Conservation (phyloP, 257 asterid genomes). For the Solanum medicagineum region DNA sequence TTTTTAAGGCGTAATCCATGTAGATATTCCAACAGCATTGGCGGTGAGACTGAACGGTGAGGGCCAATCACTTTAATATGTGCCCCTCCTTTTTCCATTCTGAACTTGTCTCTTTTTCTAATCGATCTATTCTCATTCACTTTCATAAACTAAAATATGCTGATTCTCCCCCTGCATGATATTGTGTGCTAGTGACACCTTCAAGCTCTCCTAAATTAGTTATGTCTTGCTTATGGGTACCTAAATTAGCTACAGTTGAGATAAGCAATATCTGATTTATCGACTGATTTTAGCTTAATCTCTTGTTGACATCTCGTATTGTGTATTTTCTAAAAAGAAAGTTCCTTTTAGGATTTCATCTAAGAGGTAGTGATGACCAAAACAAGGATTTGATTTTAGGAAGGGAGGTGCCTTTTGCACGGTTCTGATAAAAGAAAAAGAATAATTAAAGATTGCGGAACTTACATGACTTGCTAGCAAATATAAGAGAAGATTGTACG, state of each 20-base stretch:
- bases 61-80: neutral
- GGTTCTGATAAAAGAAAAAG: neutral
- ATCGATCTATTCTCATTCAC: neutral
- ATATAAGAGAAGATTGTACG: slow-evolving; percentile 67
- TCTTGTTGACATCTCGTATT: neutral
- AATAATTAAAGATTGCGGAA: neutral
- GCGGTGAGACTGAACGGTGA: neutral
- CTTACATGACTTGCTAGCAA: slow-evolving; percentile 83
- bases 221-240: neutral
- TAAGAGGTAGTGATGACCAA: neutral
- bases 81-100: neutral
- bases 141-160: neutral
- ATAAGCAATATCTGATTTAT: neutral
- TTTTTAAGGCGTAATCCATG: neutral
- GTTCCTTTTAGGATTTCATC: neutral
- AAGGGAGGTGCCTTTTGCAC: neutral
- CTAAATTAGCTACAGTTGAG: neutral
- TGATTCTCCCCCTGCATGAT: neutral
- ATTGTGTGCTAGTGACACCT: neutral
- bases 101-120: neutral
- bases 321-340: neutral
- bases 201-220: neutral
- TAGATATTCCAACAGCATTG: neutral
- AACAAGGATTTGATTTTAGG: neutral
- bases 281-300: neutral